Conservation (phyloP, 805 yeast genomes). For the Candida orba region DNA sequence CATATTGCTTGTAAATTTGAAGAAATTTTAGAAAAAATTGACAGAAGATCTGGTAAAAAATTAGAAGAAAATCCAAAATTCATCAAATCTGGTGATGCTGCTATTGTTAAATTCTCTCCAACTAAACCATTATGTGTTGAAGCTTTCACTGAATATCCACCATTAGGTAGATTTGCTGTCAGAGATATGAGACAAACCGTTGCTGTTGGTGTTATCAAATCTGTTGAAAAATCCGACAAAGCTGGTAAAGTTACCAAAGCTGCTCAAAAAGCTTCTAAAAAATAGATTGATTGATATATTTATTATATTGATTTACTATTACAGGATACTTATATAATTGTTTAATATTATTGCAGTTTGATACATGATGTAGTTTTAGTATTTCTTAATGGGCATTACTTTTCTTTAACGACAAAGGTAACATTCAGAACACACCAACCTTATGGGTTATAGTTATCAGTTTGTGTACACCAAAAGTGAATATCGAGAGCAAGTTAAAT, state of each 20-base stretch:
- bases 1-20: conserved; percentile 74
- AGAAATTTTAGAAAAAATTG: conserved; percentile 99
- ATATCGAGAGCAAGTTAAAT: no score
- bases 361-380: background rate
- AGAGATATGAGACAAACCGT: conserved; percentile 99
- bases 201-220: conserved; percentile 98
- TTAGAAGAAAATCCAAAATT: conserved; percentile 87
- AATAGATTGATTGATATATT: conserved; percentile 10
- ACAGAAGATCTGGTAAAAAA: conserved; percentile 92
- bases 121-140: conserved; percentile 95
- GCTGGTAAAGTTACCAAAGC: conserved; percentile 97
- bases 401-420: no score
- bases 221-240: conserved; percentile 75
- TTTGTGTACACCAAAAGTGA: no score
- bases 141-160: conserved; percentile 93
- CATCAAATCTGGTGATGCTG: conserved; percentile 96
- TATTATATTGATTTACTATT: background rate
- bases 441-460: no score
- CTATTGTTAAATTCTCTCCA: conserved; percentile 84
- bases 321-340: background rate
- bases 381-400: no score
- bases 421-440: no score
- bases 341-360: background rate
- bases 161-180: conserved; percentile 97
- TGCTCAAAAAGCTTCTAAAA: conserved; percentile 38